Evolutionary conservation across 2,329 filamentous ascomycete species (phyloP).

Genomic region (Pseudogymnoascus sp.): DNA sequence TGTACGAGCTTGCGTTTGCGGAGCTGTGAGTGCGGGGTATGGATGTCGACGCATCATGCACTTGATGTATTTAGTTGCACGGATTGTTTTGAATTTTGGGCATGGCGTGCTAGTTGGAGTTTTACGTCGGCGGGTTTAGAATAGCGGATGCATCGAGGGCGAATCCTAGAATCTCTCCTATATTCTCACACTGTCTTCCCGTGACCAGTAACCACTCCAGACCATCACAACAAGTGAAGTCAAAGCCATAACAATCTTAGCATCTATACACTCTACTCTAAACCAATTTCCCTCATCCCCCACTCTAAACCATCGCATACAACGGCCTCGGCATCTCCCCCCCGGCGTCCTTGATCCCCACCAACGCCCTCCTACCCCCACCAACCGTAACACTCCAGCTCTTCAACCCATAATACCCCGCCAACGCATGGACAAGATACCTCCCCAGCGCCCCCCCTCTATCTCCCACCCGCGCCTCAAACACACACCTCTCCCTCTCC

Average conservation of each 20-base stretch:
- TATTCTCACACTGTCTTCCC: neutral
- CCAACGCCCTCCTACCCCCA: conserved; percentile 70
- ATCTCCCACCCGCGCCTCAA: conserved; percentile 81
- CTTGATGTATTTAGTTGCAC: neutral
- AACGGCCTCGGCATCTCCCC: conserved; percentile 18
- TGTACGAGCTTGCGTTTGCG: conserved; percentile 75
- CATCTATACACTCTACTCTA: neutral
- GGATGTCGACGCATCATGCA: neutral
- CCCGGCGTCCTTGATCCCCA: conserved; percentile 52
- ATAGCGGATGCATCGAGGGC: neutral
- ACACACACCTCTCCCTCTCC: conserved; percentile 62
- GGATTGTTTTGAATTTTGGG: neutral
- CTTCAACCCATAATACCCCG: conserved; percentile 64
- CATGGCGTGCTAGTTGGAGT: conserved; percentile 1
- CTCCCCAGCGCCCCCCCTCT: conserved; percentile 48
- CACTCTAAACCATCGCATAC: conserved; percentile 14
- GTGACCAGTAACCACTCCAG: neutral
- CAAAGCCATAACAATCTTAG: neutral
- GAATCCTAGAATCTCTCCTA: neutral
- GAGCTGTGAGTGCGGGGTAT: conserved; percentile 28
- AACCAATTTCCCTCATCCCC: neutral
- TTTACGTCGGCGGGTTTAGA: neutral
- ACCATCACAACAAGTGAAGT: neutral
- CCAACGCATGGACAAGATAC: conserved; percentile 89
- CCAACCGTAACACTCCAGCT: conserved; percentile 46